Evolutionary conservation across 108 stramenopile species (phyloP).

Genomic region (Cyclostephanos invisitatus): DNA sequence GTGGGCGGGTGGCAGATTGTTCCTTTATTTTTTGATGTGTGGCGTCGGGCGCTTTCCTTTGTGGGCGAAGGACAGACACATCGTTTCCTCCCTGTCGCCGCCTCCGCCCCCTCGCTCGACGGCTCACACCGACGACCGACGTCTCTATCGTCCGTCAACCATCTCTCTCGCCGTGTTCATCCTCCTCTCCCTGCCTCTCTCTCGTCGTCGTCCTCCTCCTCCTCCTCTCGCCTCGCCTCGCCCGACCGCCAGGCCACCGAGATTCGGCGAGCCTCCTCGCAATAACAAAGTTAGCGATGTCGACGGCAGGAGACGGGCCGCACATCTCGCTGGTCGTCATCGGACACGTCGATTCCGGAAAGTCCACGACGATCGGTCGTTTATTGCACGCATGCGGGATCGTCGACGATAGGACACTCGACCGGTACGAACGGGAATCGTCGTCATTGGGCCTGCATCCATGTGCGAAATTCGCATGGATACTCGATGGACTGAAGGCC

Average conservation of each 20-base stretch:
- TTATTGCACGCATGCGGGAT: conserved; percentile 81
- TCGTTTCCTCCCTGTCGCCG: neutral
- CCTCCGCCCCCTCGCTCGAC: conserved; percentile 20
- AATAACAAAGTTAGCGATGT: no score
- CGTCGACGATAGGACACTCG: conserved; percentile 90
- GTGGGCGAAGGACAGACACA: no score
- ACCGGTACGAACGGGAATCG: conserved; percentile 92
- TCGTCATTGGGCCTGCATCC: conserved; percentile 79
- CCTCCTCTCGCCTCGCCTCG: no score
- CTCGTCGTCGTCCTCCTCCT: no score
- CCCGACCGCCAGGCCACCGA: no score
- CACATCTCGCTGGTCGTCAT: conserved; percentile 78
- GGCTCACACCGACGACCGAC: conserved; percentile 5
- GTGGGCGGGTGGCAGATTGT: no score
- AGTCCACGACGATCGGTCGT: conserved; percentile 91
- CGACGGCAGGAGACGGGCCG: conserved; percentile 56
- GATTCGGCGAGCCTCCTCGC: no score
- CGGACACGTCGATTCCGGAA: conserved; percentile 94
- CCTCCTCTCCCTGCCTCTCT: no score
- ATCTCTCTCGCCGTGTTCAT: no score
- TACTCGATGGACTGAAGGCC: conserved; percentile 96
- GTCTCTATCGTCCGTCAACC: no score
- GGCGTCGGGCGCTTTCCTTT: conserved; percentile 1
- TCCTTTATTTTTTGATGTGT: neutral
- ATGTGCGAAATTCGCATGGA: conserved; percentile 85